Conservation (phyloP, 345 rosid species). For the Leavenworthia alabamica region DNA sequence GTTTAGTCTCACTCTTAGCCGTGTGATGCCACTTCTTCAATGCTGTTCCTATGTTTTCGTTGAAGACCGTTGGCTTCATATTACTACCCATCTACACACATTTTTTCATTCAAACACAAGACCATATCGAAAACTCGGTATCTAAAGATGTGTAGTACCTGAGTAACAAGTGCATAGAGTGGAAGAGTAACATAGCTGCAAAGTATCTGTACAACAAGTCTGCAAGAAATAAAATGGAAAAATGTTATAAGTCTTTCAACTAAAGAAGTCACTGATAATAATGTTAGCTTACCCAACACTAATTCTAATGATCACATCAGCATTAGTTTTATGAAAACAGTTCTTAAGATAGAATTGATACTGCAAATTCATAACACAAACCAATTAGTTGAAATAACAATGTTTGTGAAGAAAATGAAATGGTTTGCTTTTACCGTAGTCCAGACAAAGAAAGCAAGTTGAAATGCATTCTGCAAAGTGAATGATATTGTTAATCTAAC, state of each 20-base stretch:
- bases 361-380: slow-evolving; percentile 36
- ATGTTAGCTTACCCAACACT: slow-evolving; percentile 55
- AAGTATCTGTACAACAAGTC: slow-evolving; percentile 62
- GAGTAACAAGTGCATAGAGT: slow-evolving; percentile 90
- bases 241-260: background rate
- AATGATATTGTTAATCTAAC: background rate
- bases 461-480: slow-evolving; percentile 70
- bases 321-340: slow-evolving; percentile 50
- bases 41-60: slow-evolving; percentile 67
- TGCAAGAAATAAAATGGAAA: slow-evolving; percentile 23
- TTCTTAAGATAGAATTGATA: slow-evolving; percentile 40
- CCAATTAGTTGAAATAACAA: background rate
- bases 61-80: slow-evolving; percentile 81
- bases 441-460: slow-evolving; percentile 85
- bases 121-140: background rate
- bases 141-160: slow-evolving; percentile 35
- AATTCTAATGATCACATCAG: slow-evolving; percentile 56
- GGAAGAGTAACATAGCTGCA: slow-evolving; percentile 98
- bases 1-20: slow-evolving; percentile 58
- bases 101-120: background rate
- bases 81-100: slow-evolving; percentile 68
- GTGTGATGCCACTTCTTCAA: slow-evolving; percentile 66
- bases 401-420: slow-evolving; percentile 2
- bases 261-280: background rate
- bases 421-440: slow-evolving; percentile 57